Percentiles rank a stretch among this genome's conserved stretches.
phyloP scores from a whole-genome alignment of 2,329 filamentous ascomycete species.

The Calonectria montana region DNA sequence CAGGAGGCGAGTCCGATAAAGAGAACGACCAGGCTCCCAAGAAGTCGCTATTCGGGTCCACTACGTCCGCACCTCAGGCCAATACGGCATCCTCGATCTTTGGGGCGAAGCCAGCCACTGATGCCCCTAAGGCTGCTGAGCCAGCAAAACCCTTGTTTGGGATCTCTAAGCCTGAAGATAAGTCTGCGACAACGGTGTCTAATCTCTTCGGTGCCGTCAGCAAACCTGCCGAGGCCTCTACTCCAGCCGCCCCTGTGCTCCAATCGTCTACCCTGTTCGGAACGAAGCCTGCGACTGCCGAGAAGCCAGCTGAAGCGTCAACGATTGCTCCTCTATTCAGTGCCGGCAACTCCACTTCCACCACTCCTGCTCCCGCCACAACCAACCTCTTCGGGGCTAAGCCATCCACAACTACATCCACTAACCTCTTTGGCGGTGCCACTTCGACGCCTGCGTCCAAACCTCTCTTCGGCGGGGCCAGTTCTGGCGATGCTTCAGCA shows the following conservation, averaged over 20 bases:
- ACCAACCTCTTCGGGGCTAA: constrained; percentile 41
- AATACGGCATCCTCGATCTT: constrained; percentile 47
- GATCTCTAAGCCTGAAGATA: constrained; percentile 37
- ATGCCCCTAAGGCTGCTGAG: constrained; percentile 43
- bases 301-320: constrained; percentile 41
- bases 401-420: constrained; percentile 34
- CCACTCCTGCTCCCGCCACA: constrained; percentile 29
- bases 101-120: constrained; percentile 45
- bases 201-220: constrained; percentile 53
- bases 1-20: constrained; percentile 57
- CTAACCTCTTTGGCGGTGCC: constrained; percentile 47
- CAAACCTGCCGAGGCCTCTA: constrained; percentile 46
- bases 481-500: constrained; percentile 25
- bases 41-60: constrained; percentile 47
- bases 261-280: constrained; percentile 50
- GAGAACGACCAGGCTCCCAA: constrained; percentile 54
- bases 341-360: constrained; percentile 26
- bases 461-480: constrained; percentile 45
- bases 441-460: constrained; percentile 36
- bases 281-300: constrained; percentile 43
- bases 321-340: constrained; percentile 49
- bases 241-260: constrained; percentile 36
- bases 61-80: constrained; percentile 45
- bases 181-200: constrained; percentile 35
- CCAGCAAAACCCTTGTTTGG: constrained; percentile 44